A percentile compares a stretch with the other conserved stretches of the same genome.
phyloP scores from a whole-genome alignment of 2,329 filamentous ascomycete species.

The Fusarium redolens region DNA sequence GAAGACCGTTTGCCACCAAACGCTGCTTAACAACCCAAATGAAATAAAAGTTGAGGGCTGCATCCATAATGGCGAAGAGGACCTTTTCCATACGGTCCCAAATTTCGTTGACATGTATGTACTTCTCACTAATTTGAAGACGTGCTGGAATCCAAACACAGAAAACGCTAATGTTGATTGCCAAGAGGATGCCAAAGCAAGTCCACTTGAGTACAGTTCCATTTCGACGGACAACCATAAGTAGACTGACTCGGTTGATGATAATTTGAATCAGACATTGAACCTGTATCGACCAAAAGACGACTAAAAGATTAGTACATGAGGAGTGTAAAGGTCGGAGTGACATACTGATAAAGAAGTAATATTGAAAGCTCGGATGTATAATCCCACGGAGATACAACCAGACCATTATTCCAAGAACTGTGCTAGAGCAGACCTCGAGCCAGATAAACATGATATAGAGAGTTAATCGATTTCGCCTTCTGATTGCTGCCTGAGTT shows the following conservation, averaged over 20 bases:
- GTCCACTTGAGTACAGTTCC: constrained; percentile 55
- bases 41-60: constrained; percentile 59
- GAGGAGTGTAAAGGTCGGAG: background rate
- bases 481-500: constrained; percentile 20
- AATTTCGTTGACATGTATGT: constrained; percentile 55
- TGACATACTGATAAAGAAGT: constrained; percentile 40
- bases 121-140: constrained; percentile 53
- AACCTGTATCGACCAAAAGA: constrained; percentile 51
- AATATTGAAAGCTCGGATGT: constrained; percentile 47
- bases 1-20: constrained; percentile 59
- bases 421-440: constrained; percentile 35
- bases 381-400: constrained; percentile 34
- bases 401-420: constrained; percentile 39
- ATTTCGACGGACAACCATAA: constrained; percentile 53
- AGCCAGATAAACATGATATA: constrained; percentile 37
- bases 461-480: constrained; percentile 32
- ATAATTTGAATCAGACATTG: constrained; percentile 62
- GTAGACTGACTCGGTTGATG: constrained; percentile 60
- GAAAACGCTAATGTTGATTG: constrained; percentile 61
- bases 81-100: constrained; percentile 63
- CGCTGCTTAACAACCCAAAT: constrained; percentile 55
- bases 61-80: constrained; percentile 60
- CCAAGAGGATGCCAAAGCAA: constrained; percentile 54
- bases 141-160: constrained; percentile 63
- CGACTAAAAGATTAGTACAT: constrained; percentile 39